Base-by-base conservation (phyloP, 768 basidiomycete genomes). In the Podaxis sp. region DNA sequence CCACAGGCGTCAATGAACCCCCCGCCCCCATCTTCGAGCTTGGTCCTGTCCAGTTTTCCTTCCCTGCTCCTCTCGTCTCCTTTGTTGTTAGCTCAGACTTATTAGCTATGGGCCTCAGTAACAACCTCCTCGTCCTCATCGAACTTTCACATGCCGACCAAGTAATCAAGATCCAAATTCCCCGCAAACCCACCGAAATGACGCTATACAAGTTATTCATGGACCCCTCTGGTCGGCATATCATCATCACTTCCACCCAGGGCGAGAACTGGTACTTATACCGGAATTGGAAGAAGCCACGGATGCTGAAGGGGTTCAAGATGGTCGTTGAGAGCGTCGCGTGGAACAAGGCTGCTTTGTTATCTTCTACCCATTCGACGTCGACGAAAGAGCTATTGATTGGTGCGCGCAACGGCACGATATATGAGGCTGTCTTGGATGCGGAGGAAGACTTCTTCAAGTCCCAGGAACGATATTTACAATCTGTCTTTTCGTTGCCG, bases 211-310 rank as follows among this genome's bases (percentile, higher is more conserved):
- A 90, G 70, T 75, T 98, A 57, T 98, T 95, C 76, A 85, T 92
- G 72, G 96, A 99, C 73, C 96, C 96, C 13, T 91, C 95, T 0
- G 96, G 96, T 3, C 83, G 91, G 37, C 97, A 99, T 76, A 84
- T 96, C 55, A 75, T 99, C 46, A 82, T 96, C 58, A 92, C 93
- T 0, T 95, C 95, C 8, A 79, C 78, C 12, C 87, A 93, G 69
- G 95, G 95, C 56, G 96, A 99, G 71, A 96, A 93, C 65, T 98
- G 92, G 88, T 98, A 99, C 71, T 77, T 95, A 3, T 95, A 87
- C 69, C 81, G 84, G 58, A 82, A 84, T 8, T 90, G 89, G 86
- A 91, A 90, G 78, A 93, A 95, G 69, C 89, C 93, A 0, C 84
- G 86, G 49, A 88, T 83, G 49, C 78, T 99, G 58, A 90, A 92